Evolutionary conservation across 139 green algal species (phyloP).

Genomic region (Diplosphaera chodatii): DNA sequence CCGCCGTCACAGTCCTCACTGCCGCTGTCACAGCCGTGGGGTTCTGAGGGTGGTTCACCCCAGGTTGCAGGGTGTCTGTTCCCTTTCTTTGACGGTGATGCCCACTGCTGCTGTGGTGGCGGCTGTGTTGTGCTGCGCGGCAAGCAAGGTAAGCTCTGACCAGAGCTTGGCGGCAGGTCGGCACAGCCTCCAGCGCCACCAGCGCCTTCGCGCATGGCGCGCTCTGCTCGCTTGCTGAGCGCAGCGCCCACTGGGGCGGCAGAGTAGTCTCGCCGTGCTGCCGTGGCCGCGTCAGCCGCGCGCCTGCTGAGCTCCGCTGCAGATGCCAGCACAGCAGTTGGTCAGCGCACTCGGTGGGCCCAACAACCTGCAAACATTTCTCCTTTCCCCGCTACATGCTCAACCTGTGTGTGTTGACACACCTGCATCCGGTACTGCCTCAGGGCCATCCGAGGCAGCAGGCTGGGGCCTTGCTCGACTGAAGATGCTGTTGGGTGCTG

Average conservation of each 20-base stretch:
- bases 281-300: background rate
- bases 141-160: too few relatives aligned
- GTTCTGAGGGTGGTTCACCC: too few relatives aligned
- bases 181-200: background rate
- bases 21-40: too few relatives aligned
- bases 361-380: too few relatives aligned
- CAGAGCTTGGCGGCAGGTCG: too few relatives aligned
- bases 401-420: background rate
- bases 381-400: too few relatives aligned
- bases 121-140: background rate
- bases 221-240: constrained; percentile 24
- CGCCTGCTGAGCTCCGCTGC: background rate
- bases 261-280: constrained; percentile 17
- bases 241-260: background rate
- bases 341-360: too few relatives aligned
- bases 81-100: too few relatives aligned
- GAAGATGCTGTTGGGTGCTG: background rate
- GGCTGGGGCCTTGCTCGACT: background rate
- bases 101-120: background rate
- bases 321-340: background rate
- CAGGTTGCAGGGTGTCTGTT: too few relatives aligned
- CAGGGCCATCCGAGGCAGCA: background rate
- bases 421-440: background rate
- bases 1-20: background rate
- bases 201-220: background rate